Evolutionary conservation across 345 rosid genomes (phyloP), one percentile per base, ranked within the genome.

Genomic region (Bruguiera parviflora): DNA sequence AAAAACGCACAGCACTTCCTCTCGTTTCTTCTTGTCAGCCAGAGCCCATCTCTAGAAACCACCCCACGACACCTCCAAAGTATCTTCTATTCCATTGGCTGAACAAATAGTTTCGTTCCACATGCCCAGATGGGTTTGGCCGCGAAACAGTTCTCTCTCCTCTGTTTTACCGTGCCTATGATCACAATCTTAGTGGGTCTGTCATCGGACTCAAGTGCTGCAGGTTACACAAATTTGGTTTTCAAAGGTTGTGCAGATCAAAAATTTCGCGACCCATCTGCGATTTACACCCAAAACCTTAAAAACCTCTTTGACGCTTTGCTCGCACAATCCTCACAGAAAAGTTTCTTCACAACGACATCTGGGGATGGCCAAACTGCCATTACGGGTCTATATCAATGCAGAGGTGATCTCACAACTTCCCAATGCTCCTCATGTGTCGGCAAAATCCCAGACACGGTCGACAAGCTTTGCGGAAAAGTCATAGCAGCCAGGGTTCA

Each of bases 221-320:
- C 85, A 61, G 87, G 81, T 73, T 35, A 75, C 59, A 79, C 89
- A 53, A 78, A 51, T 39, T 74, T 94, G 60, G 84, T 94, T 55
- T 94, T 76, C 74, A 89, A 83, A 67, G 97, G 98, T 13, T 94
- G 97, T 66, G 89, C 96, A 18, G 67, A 74, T 25, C 95, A 88
- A 74, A 82, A 80, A 61, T 81, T 75, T 62, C 87, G 78, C 46
- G 94, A 91, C 86, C 83, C 91, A 63, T 70, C 87, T 21, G 92
- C 77, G 53, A 68, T 75, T 43, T 86, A 71, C 76, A 55, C 85
- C 21, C 88, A 83, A n/a, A 91, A 91, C 78, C 87, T 94, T 65
- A 79, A 85, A 35, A 75, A 75, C 32, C 77, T 91, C 0, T 72
- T 88, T 61, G 75, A 84, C 35, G 56, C 89, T 1, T 75, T 93